Evolutionary conservation across 176 grass and related monocot species (phyloP).

Genomic region (Rhynchospora breviuscula): DNA sequence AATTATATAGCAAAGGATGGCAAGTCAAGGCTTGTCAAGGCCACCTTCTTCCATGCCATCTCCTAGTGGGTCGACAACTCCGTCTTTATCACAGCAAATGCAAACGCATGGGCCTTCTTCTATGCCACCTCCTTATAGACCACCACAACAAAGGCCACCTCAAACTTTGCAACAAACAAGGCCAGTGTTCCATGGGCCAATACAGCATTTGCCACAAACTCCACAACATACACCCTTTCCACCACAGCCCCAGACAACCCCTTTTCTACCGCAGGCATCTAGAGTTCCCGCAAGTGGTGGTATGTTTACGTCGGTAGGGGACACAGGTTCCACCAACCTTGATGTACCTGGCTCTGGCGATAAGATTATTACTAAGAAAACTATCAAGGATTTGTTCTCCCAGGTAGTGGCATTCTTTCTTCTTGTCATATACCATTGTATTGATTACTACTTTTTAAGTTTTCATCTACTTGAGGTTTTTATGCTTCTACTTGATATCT

Average conservation of each 20-base stretch:
- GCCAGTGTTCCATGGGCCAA: conserved; percentile 33
- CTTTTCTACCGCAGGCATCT: conserved; percentile 51
- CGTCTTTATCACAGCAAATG: conserved; percentile 26
- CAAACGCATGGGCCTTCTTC: conserved; percentile 40
- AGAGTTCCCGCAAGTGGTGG: conserved; percentile 37
- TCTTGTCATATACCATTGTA: neutral
- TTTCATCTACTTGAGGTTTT: neutral
- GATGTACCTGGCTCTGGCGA: conserved; percentile 50
- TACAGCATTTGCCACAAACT: conserved; percentile 32
- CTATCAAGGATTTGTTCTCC: conserved; percentile 71
- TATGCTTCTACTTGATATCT: neutral
- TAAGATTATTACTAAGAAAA: conserved; percentile 78
- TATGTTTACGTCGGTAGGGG: conserved; percentile 16
- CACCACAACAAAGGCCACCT: conserved; percentile 51
- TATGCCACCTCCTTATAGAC: conserved; percentile 40
- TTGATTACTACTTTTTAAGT: neutral
- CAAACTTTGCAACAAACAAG: conserved; percentile 60
- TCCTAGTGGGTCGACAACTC: neutral
- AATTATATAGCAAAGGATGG: conserved; percentile 50
- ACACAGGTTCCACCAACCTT: conserved; percentile 6
- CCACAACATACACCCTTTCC: conserved; percentile 50
- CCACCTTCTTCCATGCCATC: conserved; percentile 45
- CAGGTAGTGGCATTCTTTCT: conserved; percentile 44
- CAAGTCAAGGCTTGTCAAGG: conserved; percentile 47
- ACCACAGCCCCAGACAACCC: conserved; percentile 43